phyloP scores from a whole-genome alignment of 345 rosid species.

The Rhodomyrtus tomentosa region DNA sequence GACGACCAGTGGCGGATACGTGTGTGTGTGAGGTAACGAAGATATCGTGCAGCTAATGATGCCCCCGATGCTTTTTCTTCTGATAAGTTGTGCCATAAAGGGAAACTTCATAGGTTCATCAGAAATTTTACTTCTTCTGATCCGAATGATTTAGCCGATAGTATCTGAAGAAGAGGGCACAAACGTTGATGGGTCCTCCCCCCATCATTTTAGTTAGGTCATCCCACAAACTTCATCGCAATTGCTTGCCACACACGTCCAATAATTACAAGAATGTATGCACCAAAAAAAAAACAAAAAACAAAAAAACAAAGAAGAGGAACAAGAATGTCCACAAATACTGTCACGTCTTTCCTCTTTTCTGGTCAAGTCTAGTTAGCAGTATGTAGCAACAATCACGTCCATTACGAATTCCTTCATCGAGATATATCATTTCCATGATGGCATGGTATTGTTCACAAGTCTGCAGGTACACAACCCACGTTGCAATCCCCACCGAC shows the following conservation, averaged over 20 bases:
- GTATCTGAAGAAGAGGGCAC: neutral
- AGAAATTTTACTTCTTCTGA: neutral
- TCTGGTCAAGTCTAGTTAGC: neutral
- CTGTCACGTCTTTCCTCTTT: neutral
- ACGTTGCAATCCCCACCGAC: neutral
- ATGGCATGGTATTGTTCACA: neutral
- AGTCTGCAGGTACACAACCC: neutral
- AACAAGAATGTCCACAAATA: neutral
- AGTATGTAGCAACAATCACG: neutral
- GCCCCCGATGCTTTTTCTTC: neutral
- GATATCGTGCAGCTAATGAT: neutral
- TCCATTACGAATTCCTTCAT: neutral
- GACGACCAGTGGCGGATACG: neutral
- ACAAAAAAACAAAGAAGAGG: neutral
- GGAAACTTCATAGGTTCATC: neutral
- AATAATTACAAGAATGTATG: neutral
- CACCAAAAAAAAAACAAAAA: neutral
- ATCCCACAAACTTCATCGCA: neutral
- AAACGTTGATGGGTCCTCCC: neutral
- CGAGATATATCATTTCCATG: neutral
- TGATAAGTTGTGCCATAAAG: neutral
- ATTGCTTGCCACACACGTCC: neutral
- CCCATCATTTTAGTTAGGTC: slow-evolving; percentile 21
- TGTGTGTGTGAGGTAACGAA: neutral
- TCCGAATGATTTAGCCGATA: neutral